Evolutionary conservation across 2,329 filamentous ascomycete genomes (phyloP).

Genomic region (Stagonosporopsis vannaccii): DNA sequence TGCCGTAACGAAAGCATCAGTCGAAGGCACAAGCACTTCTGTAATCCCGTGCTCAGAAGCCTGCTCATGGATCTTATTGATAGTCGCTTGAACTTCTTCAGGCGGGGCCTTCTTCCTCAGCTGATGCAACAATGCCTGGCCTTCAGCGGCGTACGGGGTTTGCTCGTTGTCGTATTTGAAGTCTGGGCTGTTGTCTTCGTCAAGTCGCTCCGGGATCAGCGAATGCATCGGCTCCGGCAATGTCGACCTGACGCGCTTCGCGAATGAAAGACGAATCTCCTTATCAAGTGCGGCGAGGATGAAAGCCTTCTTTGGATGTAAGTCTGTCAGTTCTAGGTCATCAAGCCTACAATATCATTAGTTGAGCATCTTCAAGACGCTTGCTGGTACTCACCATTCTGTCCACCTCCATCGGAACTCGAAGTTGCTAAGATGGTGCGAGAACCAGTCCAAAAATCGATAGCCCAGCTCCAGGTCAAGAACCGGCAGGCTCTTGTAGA

Average conservation of each 20-base stretch:
- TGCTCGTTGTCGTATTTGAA: slow-evolving; percentile 86
- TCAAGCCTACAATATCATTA: slow-evolving; percentile 64
- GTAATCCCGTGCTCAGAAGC: slow-evolving; percentile 71
- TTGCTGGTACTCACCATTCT: slow-evolving; percentile 73
- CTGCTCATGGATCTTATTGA: slow-evolving; percentile 81
- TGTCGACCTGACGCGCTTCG: slow-evolving; percentile 93
- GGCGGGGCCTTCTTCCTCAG: slow-evolving; percentile 85
- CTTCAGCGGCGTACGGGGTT: slow-evolving; percentile 84
- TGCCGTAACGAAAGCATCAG: slow-evolving; percentile 90
- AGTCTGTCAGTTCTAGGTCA: slow-evolving; percentile 76
- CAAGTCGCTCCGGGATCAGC: slow-evolving; percentile 84
- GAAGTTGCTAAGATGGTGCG: slow-evolving; percentile 97
- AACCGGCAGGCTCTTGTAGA: slow-evolving; percentile 81
- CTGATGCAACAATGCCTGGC: slow-evolving; percentile 79
- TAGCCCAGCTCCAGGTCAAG: slow-evolving; percentile 88
- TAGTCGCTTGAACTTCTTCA: slow-evolving; percentile 82
- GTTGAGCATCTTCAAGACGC: neutral
- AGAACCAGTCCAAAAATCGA: slow-evolving; percentile 96
- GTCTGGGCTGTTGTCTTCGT: slow-evolving; percentile 91
- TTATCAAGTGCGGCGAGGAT: slow-evolving; percentile 91
- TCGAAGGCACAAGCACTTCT: slow-evolving; percentile 84
- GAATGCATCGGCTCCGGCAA: slow-evolving; percentile 82
- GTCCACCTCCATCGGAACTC: slow-evolving; percentile 99
- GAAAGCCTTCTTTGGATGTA: slow-evolving; percentile 92
- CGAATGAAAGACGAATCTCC: slow-evolving; percentile 95